Percentiles rank a stretch among this genome's conserved stretches.
Conservation (phyloP, 176 grass and related monocot genomes). For the Rhynchospora pubera region DNA sequence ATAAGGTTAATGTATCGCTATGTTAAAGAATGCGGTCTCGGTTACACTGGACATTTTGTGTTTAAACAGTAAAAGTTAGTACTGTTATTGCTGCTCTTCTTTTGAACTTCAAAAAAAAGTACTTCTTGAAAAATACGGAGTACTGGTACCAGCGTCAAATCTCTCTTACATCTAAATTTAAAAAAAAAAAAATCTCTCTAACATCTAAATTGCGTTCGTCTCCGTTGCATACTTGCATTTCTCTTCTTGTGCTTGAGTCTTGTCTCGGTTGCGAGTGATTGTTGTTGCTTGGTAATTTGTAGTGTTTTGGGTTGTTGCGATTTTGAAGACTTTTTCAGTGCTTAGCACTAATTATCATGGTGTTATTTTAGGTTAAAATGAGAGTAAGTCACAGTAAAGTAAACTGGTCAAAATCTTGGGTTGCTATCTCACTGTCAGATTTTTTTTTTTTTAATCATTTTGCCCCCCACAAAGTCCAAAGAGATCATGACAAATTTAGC, state of each 20-base stretch:
- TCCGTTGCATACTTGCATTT: no score
- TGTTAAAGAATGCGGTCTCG: slow-evolving; percentile 24
- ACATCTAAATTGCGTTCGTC: no score
- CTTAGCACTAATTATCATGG: slow-evolving; percentile 27
- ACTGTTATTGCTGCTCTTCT: not conserved
- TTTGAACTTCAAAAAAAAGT: no score
- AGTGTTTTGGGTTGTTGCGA: slow-evolving; percentile 34
- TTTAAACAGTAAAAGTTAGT: not conserved
- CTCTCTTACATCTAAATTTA: no score
- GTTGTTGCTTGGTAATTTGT: slow-evolving; percentile 14
- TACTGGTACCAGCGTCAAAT: no score
- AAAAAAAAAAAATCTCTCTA: no score
- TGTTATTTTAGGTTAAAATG: slow-evolving; percentile 7
- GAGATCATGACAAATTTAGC: slow-evolving; percentile 38
- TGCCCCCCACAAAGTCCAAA: slow-evolving; percentile 11
- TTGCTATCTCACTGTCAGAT: no score
- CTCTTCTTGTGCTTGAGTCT: slow-evolving; percentile 46
- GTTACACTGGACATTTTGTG: slow-evolving; percentile 13
- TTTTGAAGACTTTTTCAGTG: slow-evolving; percentile 35
- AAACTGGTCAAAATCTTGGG: slow-evolving; percentile 28
- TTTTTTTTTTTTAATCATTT: not conserved
- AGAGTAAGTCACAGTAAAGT: slow-evolving; percentile 26
- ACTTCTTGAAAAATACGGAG: no score
- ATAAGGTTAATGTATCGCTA: slow-evolving; percentile 29
- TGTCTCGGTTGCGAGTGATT: no score